phyloP scores from a whole-genome alignment of 305 asterid genomes.

The Rubia peregrina region DNA sequence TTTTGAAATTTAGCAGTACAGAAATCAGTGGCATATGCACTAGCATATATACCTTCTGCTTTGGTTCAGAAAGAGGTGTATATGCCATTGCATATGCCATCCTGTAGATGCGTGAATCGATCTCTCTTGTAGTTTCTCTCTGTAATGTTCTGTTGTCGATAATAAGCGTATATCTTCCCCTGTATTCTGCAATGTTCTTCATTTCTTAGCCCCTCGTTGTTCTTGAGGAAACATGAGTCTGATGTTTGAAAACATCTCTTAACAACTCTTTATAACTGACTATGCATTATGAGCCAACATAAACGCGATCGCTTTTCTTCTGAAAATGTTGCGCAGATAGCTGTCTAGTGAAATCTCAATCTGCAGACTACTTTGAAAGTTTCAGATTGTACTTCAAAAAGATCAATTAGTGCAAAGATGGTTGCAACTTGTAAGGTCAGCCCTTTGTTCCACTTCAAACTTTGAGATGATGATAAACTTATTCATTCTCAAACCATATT shows the following conservation, averaged over 20 bases:
- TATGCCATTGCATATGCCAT: slow-evolving; percentile 46
- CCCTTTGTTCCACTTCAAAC: not conserved
- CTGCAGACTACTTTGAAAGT: no score
- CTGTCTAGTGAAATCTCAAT: no score
- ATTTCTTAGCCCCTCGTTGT: not conserved
- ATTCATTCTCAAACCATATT: not conserved
- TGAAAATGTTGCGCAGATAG: no score
- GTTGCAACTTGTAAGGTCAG: not conserved
- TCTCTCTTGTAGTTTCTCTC: slow-evolving; percentile 7
- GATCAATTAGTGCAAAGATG: not conserved
- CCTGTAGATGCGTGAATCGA: slow-evolving; percentile 21
- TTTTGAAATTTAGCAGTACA: slow-evolving; percentile 13
- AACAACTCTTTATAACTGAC: not conserved
- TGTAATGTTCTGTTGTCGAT: not conserved
- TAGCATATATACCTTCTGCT: slow-evolving; percentile 53
- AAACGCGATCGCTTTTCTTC: not conserved
- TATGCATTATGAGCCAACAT: not conserved
- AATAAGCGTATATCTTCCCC: not conserved
- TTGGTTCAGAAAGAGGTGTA: slow-evolving; percentile 34
- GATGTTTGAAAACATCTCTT: not conserved
- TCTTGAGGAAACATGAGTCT: not conserved
- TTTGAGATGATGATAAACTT: not conserved
- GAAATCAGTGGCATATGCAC: slow-evolving; percentile 40
- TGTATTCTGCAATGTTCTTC: not conserved
- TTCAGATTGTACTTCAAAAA: no score